Base-by-base conservation (phyloP, 768 basidiomycete species). In the Boletus sensibilis region DNA sequence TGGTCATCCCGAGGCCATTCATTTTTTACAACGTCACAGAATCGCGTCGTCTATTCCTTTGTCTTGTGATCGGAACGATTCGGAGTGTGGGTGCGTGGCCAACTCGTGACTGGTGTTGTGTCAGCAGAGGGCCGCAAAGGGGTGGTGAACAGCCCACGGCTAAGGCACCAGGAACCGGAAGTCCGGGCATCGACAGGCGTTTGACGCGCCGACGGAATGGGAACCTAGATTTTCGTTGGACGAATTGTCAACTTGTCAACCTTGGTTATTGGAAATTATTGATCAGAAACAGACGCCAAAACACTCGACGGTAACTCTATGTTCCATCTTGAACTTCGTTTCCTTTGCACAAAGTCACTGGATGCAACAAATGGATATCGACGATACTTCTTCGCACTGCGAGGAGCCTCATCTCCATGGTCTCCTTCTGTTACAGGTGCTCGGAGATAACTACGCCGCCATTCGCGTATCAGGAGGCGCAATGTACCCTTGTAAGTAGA, bases 121-220 rank as follows among this genome's bases (percentile, higher is more conserved):
- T 33, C 47, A 11, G 29, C 23, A n/a, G 23, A 51, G 48, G 58
- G 33, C 50, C 45, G 48, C 53, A 56, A 46, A 35, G 14, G 53
- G 31, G 41, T 45, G 50, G 60, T 25, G 37, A 37, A 62, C 66
- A 61, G 64, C 64, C 56, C 23, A 40, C 27, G n/a, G 27, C 16
- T 11, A 44, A 66, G 65, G 65, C 42, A 66, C 65, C 64, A 66
- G 64, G 64, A 21, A 67, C 65, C 33, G n/a, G 16, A 31, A 29
- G 5, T 39, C 51, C 11, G 6, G 21, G 6, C 11, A 21, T 10
- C 20, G 6, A 4, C 9, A 54, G 53, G 14, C 40, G 25, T 34
- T 29, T 29, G 45, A 47, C 52, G 16, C 31, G 12, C 60, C 39
- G 59, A 51, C 50, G 50, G 46, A 34, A 61, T 21, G 38, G 37